These are phyloP conservation scores for Platanus orientalis DNA, from an alignment of 164 flowering plant genomes.

Conservation along the genomic window DNA sequence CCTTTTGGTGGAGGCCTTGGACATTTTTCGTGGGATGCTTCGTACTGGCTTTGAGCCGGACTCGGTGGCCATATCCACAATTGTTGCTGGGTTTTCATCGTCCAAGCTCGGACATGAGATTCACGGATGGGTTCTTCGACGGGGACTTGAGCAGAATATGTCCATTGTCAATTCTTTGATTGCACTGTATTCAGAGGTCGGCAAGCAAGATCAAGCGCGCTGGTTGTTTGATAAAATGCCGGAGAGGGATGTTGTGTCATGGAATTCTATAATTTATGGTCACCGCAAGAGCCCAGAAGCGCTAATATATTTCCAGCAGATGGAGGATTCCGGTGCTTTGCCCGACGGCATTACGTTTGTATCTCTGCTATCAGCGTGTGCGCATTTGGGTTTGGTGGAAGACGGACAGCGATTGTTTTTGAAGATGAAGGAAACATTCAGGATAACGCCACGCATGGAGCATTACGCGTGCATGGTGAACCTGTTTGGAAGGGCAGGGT, in stretches of 20 bases:
- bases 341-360: conserved; percentile 77
- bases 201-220: conserved; percentile 29
- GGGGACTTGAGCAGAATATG: conserved; percentile 40
- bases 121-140: conserved; percentile 71
- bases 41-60: conserved; percentile 50
- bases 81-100: conserved; percentile 35
- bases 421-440: conserved; percentile 43
- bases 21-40: conserved; percentile 48
- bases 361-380: conserved; percentile 65
- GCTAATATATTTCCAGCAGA: conserved; percentile 41
- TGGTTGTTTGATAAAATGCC: conserved; percentile 57
- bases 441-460: conserved; percentile 56
- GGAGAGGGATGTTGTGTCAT: conserved; percentile 61
- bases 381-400: conserved; percentile 52
- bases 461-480: conserved; percentile 86
- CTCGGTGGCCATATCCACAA: conserved; percentile 46
- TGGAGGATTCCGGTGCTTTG: conserved; percentile 37
- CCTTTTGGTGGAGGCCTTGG: conserved; percentile 43
- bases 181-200: conserved; percentile 38
- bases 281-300: conserved; percentile 40
- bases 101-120: conserved; percentile 38
- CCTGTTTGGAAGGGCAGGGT: conserved; percentile 67
- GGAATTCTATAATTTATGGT: conserved; percentile 79
- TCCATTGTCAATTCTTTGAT: conserved; percentile 69
- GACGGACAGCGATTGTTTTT: conserved; percentile 52